A percentile compares a stretch with the other conserved stretches of the same genome.
Evolutionary conservation across 805 yeast genomes (phyloP).

Genomic region (Debaryomyces castellii): DNA sequence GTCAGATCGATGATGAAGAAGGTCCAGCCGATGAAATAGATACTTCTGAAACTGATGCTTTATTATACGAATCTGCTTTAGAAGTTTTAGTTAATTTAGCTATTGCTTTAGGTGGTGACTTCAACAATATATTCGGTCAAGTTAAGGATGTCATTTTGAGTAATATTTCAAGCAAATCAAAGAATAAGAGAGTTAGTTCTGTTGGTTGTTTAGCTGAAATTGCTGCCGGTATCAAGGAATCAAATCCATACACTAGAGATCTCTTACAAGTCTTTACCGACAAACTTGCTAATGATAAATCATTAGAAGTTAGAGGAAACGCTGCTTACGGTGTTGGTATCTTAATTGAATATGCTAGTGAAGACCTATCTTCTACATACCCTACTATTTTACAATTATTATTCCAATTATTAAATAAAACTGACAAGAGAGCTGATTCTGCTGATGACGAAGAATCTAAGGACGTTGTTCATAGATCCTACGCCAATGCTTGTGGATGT

Average conservation of each 20-base stretch:
- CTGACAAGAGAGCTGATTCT: conserved; percentile 52
- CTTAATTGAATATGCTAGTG: conserved; percentile 51
- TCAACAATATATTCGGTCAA: conserved; percentile 66
- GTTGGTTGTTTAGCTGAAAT: conserved; percentile 92
- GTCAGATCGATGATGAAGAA: conserved; percentile 73
- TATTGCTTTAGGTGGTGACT: conserved; percentile 74
- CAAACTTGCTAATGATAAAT: conserved; percentile 70
- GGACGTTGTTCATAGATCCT: conserved; percentile 78
- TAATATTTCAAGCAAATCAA: conserved; percentile 59
- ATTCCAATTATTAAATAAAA: conserved; percentile 74
- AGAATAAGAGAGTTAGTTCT: conserved; percentile 74
- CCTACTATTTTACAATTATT: conserved; percentile 72
- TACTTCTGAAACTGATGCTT: conserved; percentile 51
- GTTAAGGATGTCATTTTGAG: conserved; percentile 64
- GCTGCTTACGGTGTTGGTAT: conserved; percentile 96
- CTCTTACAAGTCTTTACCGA: conserved; percentile 68
- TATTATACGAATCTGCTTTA: conserved; percentile 78
- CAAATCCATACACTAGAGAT: conserved; percentile 67
- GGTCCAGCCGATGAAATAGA: conserved; percentile 60
- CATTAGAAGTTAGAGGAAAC: conserved; percentile 87
- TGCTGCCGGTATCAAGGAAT: conserved; percentile 65
- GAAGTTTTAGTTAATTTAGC: conserved; percentile 83
- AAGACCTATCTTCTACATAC: conserved; percentile 64
- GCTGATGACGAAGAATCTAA: conserved; percentile 64
- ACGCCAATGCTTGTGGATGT: conserved; percentile 96